Base-by-base conservation (phyloP, 2,329 filamentous ascomycete species). In the Chaetomiaceae sp. region DNA sequence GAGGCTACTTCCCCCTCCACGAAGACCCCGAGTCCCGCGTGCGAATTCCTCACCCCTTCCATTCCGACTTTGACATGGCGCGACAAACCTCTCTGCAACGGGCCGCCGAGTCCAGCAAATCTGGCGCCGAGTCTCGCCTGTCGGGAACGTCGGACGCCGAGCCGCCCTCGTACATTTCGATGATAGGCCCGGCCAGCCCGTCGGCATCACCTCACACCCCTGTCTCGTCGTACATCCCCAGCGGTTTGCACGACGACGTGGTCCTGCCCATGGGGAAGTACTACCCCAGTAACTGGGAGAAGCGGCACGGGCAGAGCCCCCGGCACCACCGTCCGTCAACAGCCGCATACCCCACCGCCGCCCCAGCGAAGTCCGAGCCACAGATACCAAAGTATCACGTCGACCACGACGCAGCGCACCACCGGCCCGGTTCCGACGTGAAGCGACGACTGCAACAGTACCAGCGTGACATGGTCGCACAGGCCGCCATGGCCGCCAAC, bases 201-300 rank as follows among this genome's bases (percentile, higher is more conserved):
- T 59, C 63, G 7, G 54, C 52, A 9, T 50, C 65, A 24, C 67
- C 33, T 10, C 19, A 65, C 53, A 71, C 70, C 6, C 71, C 73
- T 6, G 68, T 76, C 29, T 63, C 74, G 8, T 75, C 74, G 1
- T 78, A 76, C 49, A 65, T 73, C 26, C 73, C 75, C 6, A 70
- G 69, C 20, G 74, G 74, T 2, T 65, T 39, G 15, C 47, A 71
- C 30, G 68, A 73, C 40, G 69, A 71, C 30, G 68, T 62, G 29
- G 62, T 68, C 4, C 62, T 79, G 26, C 75, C 78, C 0, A 67
- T 79, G 63, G 79, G 79, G 19, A 82, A 81, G 62, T 83, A 82
- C 56, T 80, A 82, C 48, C 79, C 79, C 0, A 73, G 76, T 20
- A 81, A 81, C 61, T 82, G 79, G 55, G 75, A 79, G 53, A 67